These are phyloP conservation scores for Fusarium sp. DNA, from an alignment of 2,329 filamentous ascomycete species.

Conservation along the genomic window DNA sequence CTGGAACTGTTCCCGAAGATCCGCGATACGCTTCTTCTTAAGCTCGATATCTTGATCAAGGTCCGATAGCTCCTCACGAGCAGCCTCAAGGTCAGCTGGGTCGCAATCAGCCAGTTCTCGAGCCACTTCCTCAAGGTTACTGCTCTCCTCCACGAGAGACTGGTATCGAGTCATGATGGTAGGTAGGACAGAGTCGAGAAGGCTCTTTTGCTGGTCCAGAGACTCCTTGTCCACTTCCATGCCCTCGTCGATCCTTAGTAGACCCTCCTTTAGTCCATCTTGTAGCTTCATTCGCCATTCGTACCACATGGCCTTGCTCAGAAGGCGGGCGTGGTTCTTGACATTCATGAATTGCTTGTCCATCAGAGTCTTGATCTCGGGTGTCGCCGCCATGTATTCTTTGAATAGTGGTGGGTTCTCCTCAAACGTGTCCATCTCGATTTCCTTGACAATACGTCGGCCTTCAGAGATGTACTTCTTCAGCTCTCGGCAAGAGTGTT, in stretches of 20 bases:
- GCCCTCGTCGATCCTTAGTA: slow-evolving; percentile 79
- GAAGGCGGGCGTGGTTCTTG: slow-evolving; percentile 88
- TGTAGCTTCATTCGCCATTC: slow-evolving; percentile 95
- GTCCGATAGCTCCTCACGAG: slow-evolving; percentile 75
- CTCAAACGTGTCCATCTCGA: slow-evolving; percentile 88
- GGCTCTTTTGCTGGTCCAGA: slow-evolving; percentile 74
- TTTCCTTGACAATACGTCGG: slow-evolving; percentile 87
- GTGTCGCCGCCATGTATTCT: slow-evolving; percentile 88
- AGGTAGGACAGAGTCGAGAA: slow-evolving; percentile 78
- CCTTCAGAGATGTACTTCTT: slow-evolving; percentile 98
- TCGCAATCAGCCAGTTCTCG: slow-evolving; percentile 84
- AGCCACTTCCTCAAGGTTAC: slow-evolving; percentile 77
- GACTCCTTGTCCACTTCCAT: slow-evolving; percentile 80
- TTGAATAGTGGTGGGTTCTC: slow-evolving; percentile 93
- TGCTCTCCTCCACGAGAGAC: slow-evolving; percentile 71
- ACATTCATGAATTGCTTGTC: slow-evolving; percentile 98
- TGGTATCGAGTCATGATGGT: slow-evolving; percentile 70
- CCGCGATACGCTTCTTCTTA: slow-evolving; percentile 75
- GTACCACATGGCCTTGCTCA: slow-evolving; percentile 98
- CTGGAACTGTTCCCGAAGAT: slow-evolving; percentile 74
- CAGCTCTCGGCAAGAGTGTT: slow-evolving; percentile 94
- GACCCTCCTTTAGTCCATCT: slow-evolving; percentile 81
- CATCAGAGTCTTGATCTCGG: slow-evolving; percentile 87
- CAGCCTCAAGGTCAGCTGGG: slow-evolving; percentile 79
- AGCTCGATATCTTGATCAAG: slow-evolving; percentile 76